Evolutionary conservation across 1,284 basidiomycete genomes (phyloP).

Genomic region (Malassezia obtusa): DNA sequence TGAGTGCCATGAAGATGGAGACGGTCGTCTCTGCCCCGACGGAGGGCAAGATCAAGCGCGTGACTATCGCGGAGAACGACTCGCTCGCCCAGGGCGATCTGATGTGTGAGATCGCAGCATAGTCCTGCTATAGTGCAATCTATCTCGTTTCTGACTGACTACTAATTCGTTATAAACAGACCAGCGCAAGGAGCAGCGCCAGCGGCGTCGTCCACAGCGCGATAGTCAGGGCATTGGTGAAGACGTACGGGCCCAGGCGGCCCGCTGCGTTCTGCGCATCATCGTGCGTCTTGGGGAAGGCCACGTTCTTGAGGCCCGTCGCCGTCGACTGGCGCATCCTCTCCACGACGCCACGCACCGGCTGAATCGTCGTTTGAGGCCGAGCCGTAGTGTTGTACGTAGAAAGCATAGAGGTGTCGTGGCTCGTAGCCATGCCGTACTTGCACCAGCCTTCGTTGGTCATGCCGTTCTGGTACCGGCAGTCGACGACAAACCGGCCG

Average conservation of each 20-base stretch:
- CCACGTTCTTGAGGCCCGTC: neutral
- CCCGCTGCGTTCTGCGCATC: neutral
- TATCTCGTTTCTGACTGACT: neutral
- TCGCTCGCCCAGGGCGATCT: constrained; percentile 80
- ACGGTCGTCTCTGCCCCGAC: constrained; percentile 88
- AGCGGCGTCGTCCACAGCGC: neutral
- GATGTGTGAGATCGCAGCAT: constrained; percentile 60
- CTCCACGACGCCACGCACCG: constrained; percentile 4
- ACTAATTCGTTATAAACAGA: neutral
- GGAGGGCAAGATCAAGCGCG: constrained; percentile 84
- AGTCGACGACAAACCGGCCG: constrained; percentile 6
- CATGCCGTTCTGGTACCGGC: neutral
- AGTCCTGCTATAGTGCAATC: neutral
- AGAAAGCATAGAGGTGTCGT: neutral
- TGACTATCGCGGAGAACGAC: constrained; percentile 64
- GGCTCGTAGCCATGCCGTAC: neutral
- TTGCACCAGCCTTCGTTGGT: neutral
- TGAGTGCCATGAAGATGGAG: constrained; percentile 59
- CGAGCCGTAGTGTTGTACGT: neutral
- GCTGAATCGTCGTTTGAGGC: constrained; percentile 2
- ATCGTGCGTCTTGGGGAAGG: neutral
- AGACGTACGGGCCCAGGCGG: neutral
- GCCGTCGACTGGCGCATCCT: neutral
- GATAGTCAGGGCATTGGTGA: no score
- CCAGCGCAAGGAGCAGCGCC: neutral